phyloP scores from a whole-genome alignment of 805 yeast genomes.

The Candida sanyiensis region DNA sequence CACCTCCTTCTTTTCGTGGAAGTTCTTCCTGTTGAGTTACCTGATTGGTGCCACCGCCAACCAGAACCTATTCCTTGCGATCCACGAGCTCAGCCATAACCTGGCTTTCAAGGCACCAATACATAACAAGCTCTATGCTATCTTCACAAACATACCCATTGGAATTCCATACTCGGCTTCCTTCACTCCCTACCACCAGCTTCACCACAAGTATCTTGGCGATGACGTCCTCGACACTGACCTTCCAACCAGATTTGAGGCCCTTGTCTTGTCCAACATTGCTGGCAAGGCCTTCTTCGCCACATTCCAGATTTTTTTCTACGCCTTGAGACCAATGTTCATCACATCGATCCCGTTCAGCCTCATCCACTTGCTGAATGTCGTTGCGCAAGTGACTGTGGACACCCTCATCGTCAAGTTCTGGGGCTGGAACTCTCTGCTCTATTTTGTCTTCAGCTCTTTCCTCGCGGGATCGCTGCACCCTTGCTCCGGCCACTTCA shows the following conservation, averaged over 20 bases:
- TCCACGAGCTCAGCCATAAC: slow-evolving; percentile 85
- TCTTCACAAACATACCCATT: slow-evolving; percentile 75
- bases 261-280: slow-evolving; percentile 63
- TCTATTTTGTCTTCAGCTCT: slow-evolving; percentile 67
- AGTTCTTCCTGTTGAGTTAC: slow-evolving; percentile 61
- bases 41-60: slow-evolving; percentile 80
- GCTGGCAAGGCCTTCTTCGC: slow-evolving; percentile 89
- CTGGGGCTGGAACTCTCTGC: slow-evolving; percentile 61
- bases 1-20: slow-evolving; percentile 44
- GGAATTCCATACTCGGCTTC: slow-evolving; percentile 86
- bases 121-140: slow-evolving; percentile 70
- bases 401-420: slow-evolving; percentile 51
- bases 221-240: slow-evolving; percentile 83
- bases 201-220: slow-evolving; percentile 88
- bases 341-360: slow-evolving; percentile 72
- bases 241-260: slow-evolving; percentile 77
- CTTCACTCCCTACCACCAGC: slow-evolving; percentile 83
- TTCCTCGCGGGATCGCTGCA: slow-evolving; percentile 89
- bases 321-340: slow-evolving; percentile 87
- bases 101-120: slow-evolving; percentile 75
- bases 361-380: slow-evolving; percentile 63
- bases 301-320: slow-evolving; percentile 81
- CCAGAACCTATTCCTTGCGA: slow-evolving; percentile 80
- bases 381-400: slow-evolving; percentile 47
- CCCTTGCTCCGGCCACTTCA: slow-evolving; percentile 93